Conservation (phyloP, 2,329 filamentous ascomycete genomes). For the Emergomyces africanus region DNA sequence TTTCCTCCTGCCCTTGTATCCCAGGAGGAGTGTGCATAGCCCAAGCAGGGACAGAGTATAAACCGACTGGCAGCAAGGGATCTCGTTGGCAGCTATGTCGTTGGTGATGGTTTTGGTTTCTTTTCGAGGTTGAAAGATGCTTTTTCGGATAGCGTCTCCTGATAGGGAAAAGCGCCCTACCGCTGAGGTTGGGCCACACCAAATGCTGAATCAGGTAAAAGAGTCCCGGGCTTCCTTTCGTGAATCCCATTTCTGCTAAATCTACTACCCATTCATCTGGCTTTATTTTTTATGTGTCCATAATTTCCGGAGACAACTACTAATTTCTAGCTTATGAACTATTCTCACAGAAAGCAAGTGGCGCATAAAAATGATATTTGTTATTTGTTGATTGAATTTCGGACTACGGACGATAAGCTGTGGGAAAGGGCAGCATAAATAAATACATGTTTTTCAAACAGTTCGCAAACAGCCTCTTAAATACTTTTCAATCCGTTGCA, state of each 20-base stretch:
- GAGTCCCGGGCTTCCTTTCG: neutral
- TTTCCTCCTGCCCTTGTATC: neutral
- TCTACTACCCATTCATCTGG: neutral
- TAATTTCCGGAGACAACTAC: too few species aligned
- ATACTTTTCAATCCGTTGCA: slow-evolving; percentile 16
- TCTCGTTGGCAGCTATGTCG: neutral
- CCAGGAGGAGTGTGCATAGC: neutral
- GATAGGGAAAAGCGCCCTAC: neutral
- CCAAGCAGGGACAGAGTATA: too few species aligned
- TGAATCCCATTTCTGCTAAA: neutral
- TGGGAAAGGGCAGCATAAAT: neutral
- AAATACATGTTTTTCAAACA: neutral
- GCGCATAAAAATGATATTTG: neutral
- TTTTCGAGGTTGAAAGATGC: neutral
- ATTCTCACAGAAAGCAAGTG: neutral
- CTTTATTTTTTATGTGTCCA: too few species aligned
- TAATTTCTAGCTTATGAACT: too few species aligned
- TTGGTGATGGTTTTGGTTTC: neutral
- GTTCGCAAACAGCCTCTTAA: slow-evolving; percentile 8
- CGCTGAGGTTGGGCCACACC: neutral
- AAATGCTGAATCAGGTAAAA: neutral
- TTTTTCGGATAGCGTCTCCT: neutral
- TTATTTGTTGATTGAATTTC: neutral
- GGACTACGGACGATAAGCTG: neutral
- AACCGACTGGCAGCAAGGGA: neutral